Conservation (phyloP, 2,329 filamentous ascomycete genomes). For the Biscogniauxia sp. region DNA sequence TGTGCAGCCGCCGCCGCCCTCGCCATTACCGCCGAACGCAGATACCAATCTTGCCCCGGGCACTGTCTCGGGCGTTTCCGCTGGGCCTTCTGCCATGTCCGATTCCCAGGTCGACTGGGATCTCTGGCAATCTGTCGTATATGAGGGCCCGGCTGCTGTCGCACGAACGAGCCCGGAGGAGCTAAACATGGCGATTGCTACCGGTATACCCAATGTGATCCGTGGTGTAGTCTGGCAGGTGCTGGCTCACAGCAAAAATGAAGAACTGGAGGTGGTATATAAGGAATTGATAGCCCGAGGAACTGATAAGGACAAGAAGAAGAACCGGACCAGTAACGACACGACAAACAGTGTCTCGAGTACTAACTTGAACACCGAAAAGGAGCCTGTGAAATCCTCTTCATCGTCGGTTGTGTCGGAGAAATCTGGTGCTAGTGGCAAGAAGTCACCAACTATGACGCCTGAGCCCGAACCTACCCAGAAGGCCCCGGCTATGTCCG, state of each 20-base stretch:
- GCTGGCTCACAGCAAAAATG: slow-evolving; percentile 89
- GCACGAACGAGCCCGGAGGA: slow-evolving; percentile 86
- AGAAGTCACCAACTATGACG: slow-evolving; percentile 54
- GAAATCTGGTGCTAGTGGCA: slow-evolving; percentile 59
- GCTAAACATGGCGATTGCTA: slow-evolving; percentile 84
- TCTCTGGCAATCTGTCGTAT: slow-evolving; percentile 93
- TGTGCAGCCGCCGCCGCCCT: slow-evolving; percentile 34
- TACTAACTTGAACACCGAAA: slow-evolving; percentile 56
- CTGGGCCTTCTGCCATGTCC: slow-evolving; percentile 66
- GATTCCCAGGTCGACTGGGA: slow-evolving; percentile 95
- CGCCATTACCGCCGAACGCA: slow-evolving; percentile 60
- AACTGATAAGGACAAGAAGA: slow-evolving; percentile 75
- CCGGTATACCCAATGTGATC: slow-evolving; percentile 90
- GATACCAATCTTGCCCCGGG: slow-evolving; percentile 76
- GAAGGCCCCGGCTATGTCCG: slow-evolving; percentile 62
- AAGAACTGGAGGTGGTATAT: slow-evolving; percentile 85
- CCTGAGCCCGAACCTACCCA: slow-evolving; percentile 62
- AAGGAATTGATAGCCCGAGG: slow-evolving; percentile 75
- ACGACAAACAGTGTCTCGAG: slow-evolving; percentile 50
- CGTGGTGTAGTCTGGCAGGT: slow-evolving; percentile 99
- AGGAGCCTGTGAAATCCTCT: slow-evolving; percentile 71
- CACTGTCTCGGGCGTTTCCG: slow-evolving; percentile 77
- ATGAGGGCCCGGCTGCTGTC: slow-evolving; percentile 87
- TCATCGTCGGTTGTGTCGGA: slow-evolving; percentile 83
- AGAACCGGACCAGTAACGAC: slow-evolving; percentile 57